Base-by-base conservation (phyloP, 2,329 filamentous ascomycete genomes). In the Camillea tinctor region DNA sequence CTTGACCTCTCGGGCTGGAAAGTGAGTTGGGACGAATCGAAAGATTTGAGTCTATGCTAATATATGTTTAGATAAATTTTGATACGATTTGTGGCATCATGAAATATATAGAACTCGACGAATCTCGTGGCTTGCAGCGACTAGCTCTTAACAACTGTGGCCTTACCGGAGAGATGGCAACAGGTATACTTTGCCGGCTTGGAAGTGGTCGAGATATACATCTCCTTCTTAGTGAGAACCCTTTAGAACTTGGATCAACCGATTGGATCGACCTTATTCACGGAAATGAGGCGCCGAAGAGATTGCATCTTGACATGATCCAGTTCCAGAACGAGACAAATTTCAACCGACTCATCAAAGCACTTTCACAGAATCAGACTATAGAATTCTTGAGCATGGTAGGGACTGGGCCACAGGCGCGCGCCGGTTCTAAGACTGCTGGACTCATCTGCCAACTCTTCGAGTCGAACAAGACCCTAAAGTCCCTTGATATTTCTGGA, bases 401-500 rank as follows among this genome's bases (percentile, higher is more conserved):
- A 0, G 84, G 84, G 20, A 84, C 83, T 4, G 80, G 82, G 0
- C 81, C 79, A 0, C 78, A 83, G 57, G 69, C 79, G 63, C 71
- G 80, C 52, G 69, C 79, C 57, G 81, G 79, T 62, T 72, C 75
- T 15, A 76, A 77, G n/a, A 80, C 82, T 1, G 80, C 80, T 55
- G 72, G 76, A 50, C 77, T 81, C 0, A 72, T 86, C 1, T 79
- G 80, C 23, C 73, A 77, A 4, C 80, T 86, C 55, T 82, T 86
- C 50, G 74, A 77, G n/a, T 73, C 74, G 23, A 86, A 86, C 69
- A 70, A 73, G 7, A 80, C 79, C 0, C 72, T 86, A 51, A 79
- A 76, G n/a, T 84, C 77, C 59, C 76, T 86, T 2, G 83, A 86
- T 64, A 72, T 86, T 7, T 86, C 84, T 0, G 84, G 84, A 1